A percentile compares a stretch with the other conserved stretches of the same genome.
Conservation (phyloP, 768 basidiomycete species). For the Leccinum aurantiacum region DNA sequence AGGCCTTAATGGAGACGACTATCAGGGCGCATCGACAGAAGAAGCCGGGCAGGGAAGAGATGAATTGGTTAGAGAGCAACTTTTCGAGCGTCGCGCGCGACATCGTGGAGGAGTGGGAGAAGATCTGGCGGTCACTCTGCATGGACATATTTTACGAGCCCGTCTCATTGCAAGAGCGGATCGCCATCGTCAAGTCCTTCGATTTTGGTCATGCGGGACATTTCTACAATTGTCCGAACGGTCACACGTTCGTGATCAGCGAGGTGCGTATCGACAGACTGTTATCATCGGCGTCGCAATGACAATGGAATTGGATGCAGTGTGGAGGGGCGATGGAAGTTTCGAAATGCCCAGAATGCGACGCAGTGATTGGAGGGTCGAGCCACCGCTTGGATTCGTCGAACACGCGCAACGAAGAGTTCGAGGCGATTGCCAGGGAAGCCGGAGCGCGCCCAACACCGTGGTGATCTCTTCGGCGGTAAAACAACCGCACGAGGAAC, state of each 20-base stretch:
- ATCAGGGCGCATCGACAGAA: conserved; percentile 15
- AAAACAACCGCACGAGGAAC: background rate
- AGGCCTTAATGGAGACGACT: conserved; percentile 3
- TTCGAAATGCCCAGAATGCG: conserved; percentile 57
- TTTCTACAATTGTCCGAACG: conserved; percentile 55
- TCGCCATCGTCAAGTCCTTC: conserved; percentile 49
- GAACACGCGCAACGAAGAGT: conserved; percentile 49
- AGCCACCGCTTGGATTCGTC: conserved; percentile 40
- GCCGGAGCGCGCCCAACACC: conserved; percentile 29
- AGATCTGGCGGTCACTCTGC: conserved; percentile 40
- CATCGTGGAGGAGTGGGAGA: conserved; percentile 49
- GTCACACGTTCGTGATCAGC: conserved; percentile 59
- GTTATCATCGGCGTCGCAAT: background rate
- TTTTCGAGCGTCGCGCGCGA: conserved; percentile 37
- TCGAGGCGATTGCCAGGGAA: conserved; percentile 41
- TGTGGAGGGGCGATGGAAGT: conserved; percentile 57
- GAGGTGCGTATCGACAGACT: conserved; percentile 38
- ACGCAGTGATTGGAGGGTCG: conserved; percentile 50
- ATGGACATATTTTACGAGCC: conserved; percentile 49
- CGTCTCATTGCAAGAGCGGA: conserved; percentile 54
- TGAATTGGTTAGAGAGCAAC: conserved; percentile 44
- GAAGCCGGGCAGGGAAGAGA: conserved; percentile 26
- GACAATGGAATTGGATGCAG: conserved; percentile 32
- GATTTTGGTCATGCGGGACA: conserved; percentile 50
- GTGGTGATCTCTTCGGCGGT: conserved; percentile 8